Base-by-base conservation (phyloP, 169 alveolate species). In the Nephromyces sp. region DNA sequence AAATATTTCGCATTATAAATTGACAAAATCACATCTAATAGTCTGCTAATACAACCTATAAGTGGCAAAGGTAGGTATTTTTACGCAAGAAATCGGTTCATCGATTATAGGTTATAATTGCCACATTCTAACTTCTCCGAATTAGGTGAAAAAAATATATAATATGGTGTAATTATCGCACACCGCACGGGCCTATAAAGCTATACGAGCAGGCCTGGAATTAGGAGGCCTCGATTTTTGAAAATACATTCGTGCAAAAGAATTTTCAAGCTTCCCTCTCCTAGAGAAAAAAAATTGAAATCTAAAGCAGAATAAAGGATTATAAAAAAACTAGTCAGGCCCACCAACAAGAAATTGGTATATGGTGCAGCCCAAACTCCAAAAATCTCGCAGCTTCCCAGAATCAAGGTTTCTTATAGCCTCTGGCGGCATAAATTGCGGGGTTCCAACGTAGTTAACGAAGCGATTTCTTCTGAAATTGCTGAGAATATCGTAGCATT, bases 381-480 rank as follows among this genome's bases (percentile, higher is more conserved):
- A 92, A 30, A 89, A 66, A 82, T 92, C 97, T 52, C 92, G 79
- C 61, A 86, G 86, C 52, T 79, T 78, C 32, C 92, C 94, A 70
- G 89, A 80, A 62, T 87, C 90, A 53, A 82, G 72, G 72, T 93
- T 93, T 32, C 87, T 79, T 32, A 93, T 82, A n/a, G 94, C 86
- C 81, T 93, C 96, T 0, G 97, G 97, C 5, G 96, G 90, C 95
- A 93, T 93, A 80, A 91, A 93, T 74, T 92, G 91, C 1, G 97
- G 92, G 0, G 97, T 90, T 29, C 97, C 97, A 27, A 92, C 95
- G 77, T 86, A 91, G 79, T 93, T 85, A 35, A 82, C 80, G 75
- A 87, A 91, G 31, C 77, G 77, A 32, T 86, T 52, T 32, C 77
- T 68, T n/a, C n/a, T n/a, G n/a, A n/a, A n/a, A n/a, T n/a, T n/a